Percentiles rank a stretch among this genome's conserved stretches.
These are phyloP conservation scores for Mycosphaerella sp. DNA, from an alignment of 2,329 filamentous ascomycete genomes.

Conservation along the genomic window DNA sequence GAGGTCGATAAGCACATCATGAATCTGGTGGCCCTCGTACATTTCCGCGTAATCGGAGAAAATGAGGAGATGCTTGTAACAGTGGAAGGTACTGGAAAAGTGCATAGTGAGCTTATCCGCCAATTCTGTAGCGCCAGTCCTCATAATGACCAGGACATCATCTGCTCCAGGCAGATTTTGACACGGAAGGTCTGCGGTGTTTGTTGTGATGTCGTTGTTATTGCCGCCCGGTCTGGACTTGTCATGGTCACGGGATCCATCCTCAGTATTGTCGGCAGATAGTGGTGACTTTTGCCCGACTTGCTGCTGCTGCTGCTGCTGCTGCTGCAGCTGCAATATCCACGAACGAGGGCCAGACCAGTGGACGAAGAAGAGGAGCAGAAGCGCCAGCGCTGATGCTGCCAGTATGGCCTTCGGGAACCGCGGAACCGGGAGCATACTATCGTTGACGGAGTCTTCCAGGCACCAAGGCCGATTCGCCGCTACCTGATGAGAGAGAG, in stretches of 20 bases:
- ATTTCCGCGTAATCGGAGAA: conserved; percentile 53
- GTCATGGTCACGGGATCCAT: background rate
- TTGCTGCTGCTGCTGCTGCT: background rate
- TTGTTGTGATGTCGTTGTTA: background rate
- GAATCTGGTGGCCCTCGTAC: conserved; percentile 39
- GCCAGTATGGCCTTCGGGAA: background rate
- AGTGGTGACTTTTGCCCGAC: background rate
- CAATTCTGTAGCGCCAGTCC: conserved; percentile 54
- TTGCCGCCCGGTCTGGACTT: background rate
- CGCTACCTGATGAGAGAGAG: too few relatives aligned
- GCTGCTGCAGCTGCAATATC: background rate
- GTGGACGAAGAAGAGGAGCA: background rate
- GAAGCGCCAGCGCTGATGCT: background rate
- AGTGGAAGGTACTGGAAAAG: conserved; percentile 49
- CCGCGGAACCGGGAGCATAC: background rate
- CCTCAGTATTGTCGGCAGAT: background rate
- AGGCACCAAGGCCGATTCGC: background rate
- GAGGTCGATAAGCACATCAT: conserved; percentile 35
- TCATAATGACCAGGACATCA: conserved; percentile 51
- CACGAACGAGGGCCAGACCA: background rate
- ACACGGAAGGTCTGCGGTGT: conserved; percentile 16
- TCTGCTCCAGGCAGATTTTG: conserved; percentile 33
- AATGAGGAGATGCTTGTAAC: conserved; percentile 50
- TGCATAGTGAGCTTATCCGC: conserved; percentile 50
- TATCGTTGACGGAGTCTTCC: too few relatives aligned